These are phyloP conservation scores for Harringtonia aguacate DNA, from an alignment of 2,329 filamentous ascomycete genomes.

Conservation along the genomic window DNA sequence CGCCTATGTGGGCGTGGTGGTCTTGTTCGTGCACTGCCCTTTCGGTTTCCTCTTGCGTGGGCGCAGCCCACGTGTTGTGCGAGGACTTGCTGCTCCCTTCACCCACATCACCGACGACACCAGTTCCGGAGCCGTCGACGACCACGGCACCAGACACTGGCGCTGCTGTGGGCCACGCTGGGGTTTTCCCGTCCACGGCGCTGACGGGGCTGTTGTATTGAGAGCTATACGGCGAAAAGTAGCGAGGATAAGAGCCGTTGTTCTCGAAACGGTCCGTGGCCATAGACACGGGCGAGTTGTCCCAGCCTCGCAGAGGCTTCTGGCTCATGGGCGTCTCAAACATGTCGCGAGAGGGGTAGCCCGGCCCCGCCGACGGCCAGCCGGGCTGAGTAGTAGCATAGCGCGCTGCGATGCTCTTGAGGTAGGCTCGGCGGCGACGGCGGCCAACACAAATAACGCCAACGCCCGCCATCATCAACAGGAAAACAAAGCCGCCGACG, in stretches of 20 bases:
- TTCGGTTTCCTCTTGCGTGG: slow-evolving; percentile 16
- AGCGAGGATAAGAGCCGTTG: slow-evolving; percentile 23
- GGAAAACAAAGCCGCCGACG: slow-evolving; percentile 34
- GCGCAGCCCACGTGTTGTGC: background rate
- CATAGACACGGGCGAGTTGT: slow-evolving; percentile 36
- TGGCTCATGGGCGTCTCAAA: slow-evolving; percentile 45
- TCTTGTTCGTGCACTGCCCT: slow-evolving; percentile 16
- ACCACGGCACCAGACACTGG: background rate
- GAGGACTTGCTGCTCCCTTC: background rate
- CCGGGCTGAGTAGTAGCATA: slow-evolving; percentile 19
- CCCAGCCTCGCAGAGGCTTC: slow-evolving; percentile 40
- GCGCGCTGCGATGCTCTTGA: slow-evolving; percentile 34
- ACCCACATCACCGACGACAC: background rate
- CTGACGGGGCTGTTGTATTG: slow-evolving; percentile 49
- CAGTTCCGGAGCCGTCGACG: background rate
- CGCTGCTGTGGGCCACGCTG: slow-evolving; percentile 24
- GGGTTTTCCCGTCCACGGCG: slow-evolving; percentile 23
- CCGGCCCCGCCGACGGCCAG: slow-evolving; percentile 28
- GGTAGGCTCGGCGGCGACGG: slow-evolving; percentile 39
- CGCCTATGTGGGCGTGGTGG: slow-evolving; percentile 23
- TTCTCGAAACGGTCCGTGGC: slow-evolving; percentile 23
- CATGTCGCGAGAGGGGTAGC: slow-evolving; percentile 24
- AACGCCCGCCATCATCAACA: slow-evolving; percentile 38
- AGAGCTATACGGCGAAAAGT: slow-evolving; percentile 50
- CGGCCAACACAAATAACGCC: slow-evolving; percentile 46